Conservation (phyloP, 257 asterid species). For the Phtheirospermum japonicum region DNA sequence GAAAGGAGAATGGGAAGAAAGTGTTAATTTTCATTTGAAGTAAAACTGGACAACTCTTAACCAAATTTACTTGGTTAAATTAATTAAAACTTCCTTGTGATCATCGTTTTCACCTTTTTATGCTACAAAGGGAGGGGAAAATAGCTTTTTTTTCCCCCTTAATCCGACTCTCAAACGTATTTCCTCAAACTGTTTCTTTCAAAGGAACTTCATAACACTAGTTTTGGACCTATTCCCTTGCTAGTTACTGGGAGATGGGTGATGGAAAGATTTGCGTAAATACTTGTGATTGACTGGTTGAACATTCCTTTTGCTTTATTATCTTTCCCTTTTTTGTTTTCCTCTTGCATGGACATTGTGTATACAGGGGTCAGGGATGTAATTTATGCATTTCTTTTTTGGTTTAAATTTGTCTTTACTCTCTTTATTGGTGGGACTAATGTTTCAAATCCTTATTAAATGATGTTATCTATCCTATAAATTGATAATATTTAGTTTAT, state of each 20-base stretch:
- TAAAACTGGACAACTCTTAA: neutral
- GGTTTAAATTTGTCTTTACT: constrained; percentile 4
- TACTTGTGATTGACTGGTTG: constrained; percentile 14
- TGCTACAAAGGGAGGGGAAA: neutral
- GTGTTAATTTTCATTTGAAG: neutral
- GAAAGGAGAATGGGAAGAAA: neutral
- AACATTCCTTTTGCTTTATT: neutral
- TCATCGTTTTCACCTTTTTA: neutral
- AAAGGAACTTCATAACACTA: neutral
- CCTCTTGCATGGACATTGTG: constrained; percentile 18
- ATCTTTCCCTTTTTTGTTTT: constrained; percentile 6
- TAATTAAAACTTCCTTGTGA: neutral
- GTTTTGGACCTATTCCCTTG: neutral
- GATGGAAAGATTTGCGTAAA: constrained; percentile 1
- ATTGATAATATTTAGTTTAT: constrained; percentile 26
- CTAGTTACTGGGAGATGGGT: constrained; percentile 12
- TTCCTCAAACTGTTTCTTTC: neutral
- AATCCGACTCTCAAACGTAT: neutral
- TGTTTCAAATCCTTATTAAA: constrained; percentile 9
- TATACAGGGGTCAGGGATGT: constrained; percentile 4
- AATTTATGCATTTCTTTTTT: neutral
- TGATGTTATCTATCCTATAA: constrained; percentile 21
- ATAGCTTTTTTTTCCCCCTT: no score
- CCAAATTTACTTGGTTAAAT: neutral
- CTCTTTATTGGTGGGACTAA: constrained; percentile 2